phyloP scores from a whole-genome alignment of 345 rosid species.

The Brassica cretica region DNA sequence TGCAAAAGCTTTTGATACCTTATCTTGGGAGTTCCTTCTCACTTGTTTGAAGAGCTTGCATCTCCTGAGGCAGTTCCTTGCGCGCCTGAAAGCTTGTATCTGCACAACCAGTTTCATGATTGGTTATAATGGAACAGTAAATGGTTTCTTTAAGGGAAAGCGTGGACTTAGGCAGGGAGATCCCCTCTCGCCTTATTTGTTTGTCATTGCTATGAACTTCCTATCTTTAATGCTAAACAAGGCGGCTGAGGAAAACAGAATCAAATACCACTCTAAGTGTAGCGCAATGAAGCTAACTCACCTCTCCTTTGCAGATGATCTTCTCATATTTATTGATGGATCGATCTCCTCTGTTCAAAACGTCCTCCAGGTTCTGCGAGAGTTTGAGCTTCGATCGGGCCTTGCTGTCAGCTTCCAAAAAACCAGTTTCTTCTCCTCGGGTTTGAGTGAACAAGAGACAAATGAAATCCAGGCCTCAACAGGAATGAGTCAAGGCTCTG shows the following conservation, averaged over 20 bases:
- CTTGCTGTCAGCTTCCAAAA: not conserved
- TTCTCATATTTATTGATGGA: not conserved
- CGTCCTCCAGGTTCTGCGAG: not conserved
- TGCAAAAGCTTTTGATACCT: not conserved
- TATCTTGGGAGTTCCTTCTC: not conserved
- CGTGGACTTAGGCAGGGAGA: not conserved
- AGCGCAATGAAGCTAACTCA: not conserved
- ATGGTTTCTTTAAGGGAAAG: not conserved
- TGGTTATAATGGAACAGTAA: not conserved
- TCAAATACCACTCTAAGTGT: not conserved
- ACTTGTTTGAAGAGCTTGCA: too few species aligned
- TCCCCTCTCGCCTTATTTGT: not conserved
- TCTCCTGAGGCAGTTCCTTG: not conserved
- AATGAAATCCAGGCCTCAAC: not conserved
- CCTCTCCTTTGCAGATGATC: not conserved
- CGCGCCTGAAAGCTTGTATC: not conserved
- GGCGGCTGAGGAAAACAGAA: not conserved
- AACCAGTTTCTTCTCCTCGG: not conserved
- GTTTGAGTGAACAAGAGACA: not conserved
- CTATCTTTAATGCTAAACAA: not conserved
- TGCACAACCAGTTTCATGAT: not conserved
- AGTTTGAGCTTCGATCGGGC: not conserved
- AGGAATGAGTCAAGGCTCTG: not conserved
- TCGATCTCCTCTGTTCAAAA: not conserved
- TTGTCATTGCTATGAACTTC: not conserved